These are phyloP conservation scores for Dictyostelium gargantuum DNA, from an alignment of 208 protist species.

Conservation along the genomic window DNA sequence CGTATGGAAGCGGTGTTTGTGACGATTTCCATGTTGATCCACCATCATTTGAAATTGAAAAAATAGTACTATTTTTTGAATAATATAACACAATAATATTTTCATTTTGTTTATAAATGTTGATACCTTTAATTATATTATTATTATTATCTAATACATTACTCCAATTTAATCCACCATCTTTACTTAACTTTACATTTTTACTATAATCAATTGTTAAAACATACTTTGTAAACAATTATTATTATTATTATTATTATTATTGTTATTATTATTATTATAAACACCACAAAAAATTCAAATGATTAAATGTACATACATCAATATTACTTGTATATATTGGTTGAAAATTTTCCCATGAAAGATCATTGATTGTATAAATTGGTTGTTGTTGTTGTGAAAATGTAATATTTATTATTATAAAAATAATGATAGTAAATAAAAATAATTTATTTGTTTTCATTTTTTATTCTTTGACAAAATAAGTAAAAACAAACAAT, in stretches of 20 bases:
- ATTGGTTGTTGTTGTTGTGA: too few relatives aligned
- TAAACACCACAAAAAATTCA: too few relatives aligned
- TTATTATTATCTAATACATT: not conserved
- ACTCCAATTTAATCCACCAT: not conserved
- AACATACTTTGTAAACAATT: not conserved
- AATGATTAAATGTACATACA: too few relatives aligned
- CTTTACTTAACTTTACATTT: not conserved
- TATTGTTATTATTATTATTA: too few relatives aligned
- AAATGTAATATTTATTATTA: too few relatives aligned
- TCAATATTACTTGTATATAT: not conserved
- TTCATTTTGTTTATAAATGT: not conserved
- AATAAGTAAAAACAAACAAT: too few relatives aligned
- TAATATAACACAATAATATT: not conserved
- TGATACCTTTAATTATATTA: not conserved
- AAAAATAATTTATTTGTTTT: too few relatives aligned
- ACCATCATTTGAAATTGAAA: not conserved
- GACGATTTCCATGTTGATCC: not conserved
- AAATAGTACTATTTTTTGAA: not conserved
- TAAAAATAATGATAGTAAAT: too few relatives aligned
- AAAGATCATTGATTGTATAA: not conserved
- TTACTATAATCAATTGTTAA: not conserved
- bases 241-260: too few relatives aligned
- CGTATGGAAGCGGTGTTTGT: not conserved
- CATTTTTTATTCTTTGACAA: too few relatives aligned
- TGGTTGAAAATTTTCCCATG: not conserved